Percentiles rank a stretch among this genome's conserved stretches.
phyloP scores from a whole-genome alignment of 1,139 yeast genomes.

The Sugiyamaella sp. region DNA sequence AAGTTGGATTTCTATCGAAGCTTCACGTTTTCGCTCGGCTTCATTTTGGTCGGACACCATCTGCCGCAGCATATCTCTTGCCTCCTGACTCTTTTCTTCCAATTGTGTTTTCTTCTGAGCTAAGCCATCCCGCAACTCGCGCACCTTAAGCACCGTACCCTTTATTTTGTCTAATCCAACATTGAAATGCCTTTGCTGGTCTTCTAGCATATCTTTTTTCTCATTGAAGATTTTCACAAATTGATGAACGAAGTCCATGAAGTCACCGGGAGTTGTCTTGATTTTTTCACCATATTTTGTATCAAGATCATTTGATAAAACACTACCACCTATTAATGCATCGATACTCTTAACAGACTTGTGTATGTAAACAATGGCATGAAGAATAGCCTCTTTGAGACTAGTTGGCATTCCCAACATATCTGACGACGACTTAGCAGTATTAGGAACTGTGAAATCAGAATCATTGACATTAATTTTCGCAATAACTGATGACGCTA shows the following conservation, averaged over 20 bases:
- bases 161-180: slow-evolving; percentile 74
- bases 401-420: slow-evolving; percentile 27
- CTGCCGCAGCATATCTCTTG: slow-evolving; percentile 67
- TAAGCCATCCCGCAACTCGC: slow-evolving; percentile 57
- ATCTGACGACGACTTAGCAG: slow-evolving; percentile 22
- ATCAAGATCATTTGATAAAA: background rate
- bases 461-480: slow-evolving; percentile 57
- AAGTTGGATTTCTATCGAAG: slow-evolving; percentile 74
- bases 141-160: slow-evolving; percentile 77
- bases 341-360: slow-evolving; percentile 25
- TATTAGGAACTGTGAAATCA: slow-evolving; percentile 44
- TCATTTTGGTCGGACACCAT: slow-evolving; percentile 91
- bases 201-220: slow-evolving; percentile 58
- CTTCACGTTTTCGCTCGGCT: slow-evolving; percentile 87
- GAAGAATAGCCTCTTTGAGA: slow-evolving; percentile 54
- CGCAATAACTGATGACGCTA: slow-evolving; percentile 51
- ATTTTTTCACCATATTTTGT: slow-evolving; percentile 5
- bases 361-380: slow-evolving; percentile 55
- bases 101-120: slow-evolving; percentile 57
- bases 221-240: slow-evolving; percentile 51
- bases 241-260: slow-evolving; percentile 54
- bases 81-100: slow-evolving; percentile 62
- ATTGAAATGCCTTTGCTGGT: slow-evolving; percentile 69
- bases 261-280: slow-evolving; percentile 56
- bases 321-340: slow-evolving; percentile 4